These are phyloP conservation scores for Mucor circinelloides DNA, from an alignment of 371 early-diverging fungal species.

Conservation along the genomic window DNA sequence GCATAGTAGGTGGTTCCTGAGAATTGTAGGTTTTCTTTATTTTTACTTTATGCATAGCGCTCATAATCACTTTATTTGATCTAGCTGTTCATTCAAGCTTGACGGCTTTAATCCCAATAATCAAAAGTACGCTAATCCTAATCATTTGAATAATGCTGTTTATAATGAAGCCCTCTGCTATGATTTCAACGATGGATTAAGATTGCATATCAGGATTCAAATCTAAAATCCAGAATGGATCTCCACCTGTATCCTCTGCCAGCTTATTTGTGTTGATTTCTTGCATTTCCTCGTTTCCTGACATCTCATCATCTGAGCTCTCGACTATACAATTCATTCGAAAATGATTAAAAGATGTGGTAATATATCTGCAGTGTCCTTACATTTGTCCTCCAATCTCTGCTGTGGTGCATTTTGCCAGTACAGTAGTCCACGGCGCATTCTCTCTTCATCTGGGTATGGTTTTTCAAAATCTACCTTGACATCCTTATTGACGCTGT, in stretches of 20 bases:
- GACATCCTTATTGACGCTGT: constrained; percentile 35
- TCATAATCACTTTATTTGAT: no score
- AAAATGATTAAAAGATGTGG: neutral
- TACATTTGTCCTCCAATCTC: constrained; percentile 39
- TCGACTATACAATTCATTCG: constrained; percentile 32
- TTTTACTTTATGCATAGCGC: no score
- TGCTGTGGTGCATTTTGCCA: constrained; percentile 44
- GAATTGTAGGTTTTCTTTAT: no score
- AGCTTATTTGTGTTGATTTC: constrained; percentile 19
- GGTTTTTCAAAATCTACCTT: constrained; percentile 55
- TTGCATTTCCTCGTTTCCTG: constrained; percentile 29
- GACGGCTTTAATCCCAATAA: no score
- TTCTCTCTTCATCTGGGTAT: constrained; percentile 56
- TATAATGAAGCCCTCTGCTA: no score
- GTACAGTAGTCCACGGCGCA: constrained; percentile 48
- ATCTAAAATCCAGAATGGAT: constrained; percentile 54
- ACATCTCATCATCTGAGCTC: constrained; percentile 42
- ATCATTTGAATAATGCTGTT: no score
- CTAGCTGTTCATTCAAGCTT: no score
- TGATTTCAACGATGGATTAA: no score
- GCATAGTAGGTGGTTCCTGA: no score
- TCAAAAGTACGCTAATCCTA: no score
- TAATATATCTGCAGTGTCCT: neutral
- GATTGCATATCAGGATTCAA: constrained; percentile 52
- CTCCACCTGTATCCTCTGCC: constrained; percentile 36